Conservation (phyloP, 495 filamentous ascomycete genomes). For the Diplogelasinospora grovesii region DNA sequence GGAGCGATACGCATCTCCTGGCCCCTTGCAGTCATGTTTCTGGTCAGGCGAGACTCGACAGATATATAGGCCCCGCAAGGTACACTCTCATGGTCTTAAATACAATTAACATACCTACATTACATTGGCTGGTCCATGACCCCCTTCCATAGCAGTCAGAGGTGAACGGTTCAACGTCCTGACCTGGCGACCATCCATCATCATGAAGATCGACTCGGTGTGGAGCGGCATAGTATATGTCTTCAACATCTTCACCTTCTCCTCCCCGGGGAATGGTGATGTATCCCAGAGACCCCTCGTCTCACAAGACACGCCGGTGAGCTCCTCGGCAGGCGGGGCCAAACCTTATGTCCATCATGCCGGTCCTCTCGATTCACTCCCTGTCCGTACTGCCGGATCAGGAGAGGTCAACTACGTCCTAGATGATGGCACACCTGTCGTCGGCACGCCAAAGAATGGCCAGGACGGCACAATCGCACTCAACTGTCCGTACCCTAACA, state of each 20-base stretch:
- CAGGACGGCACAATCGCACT: slow-evolving; percentile 6
- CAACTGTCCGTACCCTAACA: slow-evolving; percentile 4
- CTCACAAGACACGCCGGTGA: too few species aligned
- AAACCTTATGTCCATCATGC: too few species aligned
- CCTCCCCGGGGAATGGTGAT: slow-evolving; percentile 1
- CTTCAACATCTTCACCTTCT: slow-evolving; percentile 10
- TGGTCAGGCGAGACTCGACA: too few species aligned
- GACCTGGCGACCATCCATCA: background rate
- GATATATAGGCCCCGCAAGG: too few species aligned
- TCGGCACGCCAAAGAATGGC: slow-evolving; percentile 7
- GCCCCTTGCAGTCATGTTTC: too few species aligned
- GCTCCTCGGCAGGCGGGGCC: too few species aligned
- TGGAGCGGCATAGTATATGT: slow-evolving; percentile 11
- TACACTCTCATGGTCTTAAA: too few species aligned
- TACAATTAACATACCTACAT: too few species aligned
- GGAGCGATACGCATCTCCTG: too few species aligned
- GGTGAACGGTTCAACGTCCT: background rate
- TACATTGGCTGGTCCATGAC: background rate
- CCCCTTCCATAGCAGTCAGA: background rate
- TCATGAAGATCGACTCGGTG: slow-evolving; percentile 10
- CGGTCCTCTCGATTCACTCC: too few species aligned
- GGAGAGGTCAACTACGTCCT: slow-evolving; percentile 2
- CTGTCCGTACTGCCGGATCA: slow-evolving; percentile 2
- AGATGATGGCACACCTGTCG: background rate
- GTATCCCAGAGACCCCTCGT: slow-evolving; percentile 3